Conservation (phyloP, 768 basidiomycete genomes). For the Rhizopogon vulgaris region DNA sequence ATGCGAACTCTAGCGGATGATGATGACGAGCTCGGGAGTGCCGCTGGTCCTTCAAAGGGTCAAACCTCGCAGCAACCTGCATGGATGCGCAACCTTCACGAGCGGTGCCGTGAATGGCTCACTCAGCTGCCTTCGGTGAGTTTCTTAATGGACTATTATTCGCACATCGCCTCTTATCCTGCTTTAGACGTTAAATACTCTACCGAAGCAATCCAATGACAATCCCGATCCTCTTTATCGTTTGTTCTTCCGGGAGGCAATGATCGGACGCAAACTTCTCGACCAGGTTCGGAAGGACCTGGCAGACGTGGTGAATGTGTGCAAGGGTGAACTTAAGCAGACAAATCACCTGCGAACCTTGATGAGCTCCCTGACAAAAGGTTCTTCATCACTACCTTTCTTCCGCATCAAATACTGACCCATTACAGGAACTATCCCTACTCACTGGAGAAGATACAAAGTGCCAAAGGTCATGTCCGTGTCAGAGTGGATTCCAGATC, state of each 20-base stretch:
- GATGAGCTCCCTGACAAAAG: conserved; percentile 87
- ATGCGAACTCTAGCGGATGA: conserved; percentile 89
- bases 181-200: conserved; percentile 53
- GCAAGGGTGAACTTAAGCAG: conserved; percentile 84
- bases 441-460: conserved; percentile 88
- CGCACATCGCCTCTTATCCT: conserved; percentile 7
- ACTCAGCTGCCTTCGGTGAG: conserved; percentile 67
- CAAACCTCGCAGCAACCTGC: conserved; percentile 75
- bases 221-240: conserved; percentile 83
- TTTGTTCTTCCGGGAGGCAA: conserved; percentile 83
- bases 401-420: conserved; percentile 5
- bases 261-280: conserved; percentile 75
- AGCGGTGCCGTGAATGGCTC: conserved; percentile 84
- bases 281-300: conserved; percentile 77
- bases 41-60: conserved; percentile 53
- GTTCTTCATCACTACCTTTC: conserved; percentile 29
- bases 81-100: conserved; percentile 88
- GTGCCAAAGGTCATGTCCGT: conserved; percentile 77
- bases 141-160: background rate
- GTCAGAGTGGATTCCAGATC: conserved; percentile 79
- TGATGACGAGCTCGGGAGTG: conserved; percentile 58
- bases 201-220: conserved; percentile 61
- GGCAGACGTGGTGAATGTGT: conserved; percentile 73
- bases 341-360: conserved; percentile 93
- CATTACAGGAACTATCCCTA: conserved; percentile 72